phyloP scores from a whole-genome alignment of 202 grass and related monocot genomes.

The Setaria viridis region DNA sequence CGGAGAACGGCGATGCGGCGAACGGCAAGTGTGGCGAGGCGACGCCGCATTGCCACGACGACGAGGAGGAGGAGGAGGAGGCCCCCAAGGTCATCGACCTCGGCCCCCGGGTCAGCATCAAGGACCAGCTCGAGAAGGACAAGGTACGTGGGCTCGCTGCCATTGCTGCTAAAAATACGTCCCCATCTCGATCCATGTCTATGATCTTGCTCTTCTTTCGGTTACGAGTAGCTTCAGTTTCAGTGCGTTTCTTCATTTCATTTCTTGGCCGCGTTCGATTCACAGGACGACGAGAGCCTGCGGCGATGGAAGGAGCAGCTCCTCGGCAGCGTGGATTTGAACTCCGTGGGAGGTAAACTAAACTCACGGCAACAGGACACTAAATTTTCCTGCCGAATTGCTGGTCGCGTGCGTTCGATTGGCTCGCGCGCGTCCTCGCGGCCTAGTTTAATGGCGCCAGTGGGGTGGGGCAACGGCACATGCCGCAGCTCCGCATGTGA shows the following conservation, averaged over 20 bases:
- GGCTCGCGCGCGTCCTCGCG: constrained; percentile 24
- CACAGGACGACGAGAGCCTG: constrained; percentile 93
- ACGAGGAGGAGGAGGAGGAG: constrained; percentile 74
- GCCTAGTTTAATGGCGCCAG: constrained; percentile 43
- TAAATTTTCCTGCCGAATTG: not conserved
- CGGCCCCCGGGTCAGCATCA: constrained; percentile 92
- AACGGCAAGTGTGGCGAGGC: constrained; percentile 59
- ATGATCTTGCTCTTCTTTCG: not conserved
- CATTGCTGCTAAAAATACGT: not conserved
- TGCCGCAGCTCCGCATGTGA: constrained; percentile 46
- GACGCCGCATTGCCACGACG: constrained; percentile 49
- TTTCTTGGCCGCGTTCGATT: not conserved
- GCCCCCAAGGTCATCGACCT: constrained; percentile 71
- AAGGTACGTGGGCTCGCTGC: constrained; percentile 46
- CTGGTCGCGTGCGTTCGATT: constrained; percentile 7
- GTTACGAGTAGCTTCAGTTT: not conserved
- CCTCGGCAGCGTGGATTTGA: constrained; percentile 90
- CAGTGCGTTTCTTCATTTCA: not conserved
- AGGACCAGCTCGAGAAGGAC: constrained; percentile 97
- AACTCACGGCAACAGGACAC: not conserved
- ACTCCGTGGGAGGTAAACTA: constrained; percentile 90
- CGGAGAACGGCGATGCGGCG: constrained; percentile 14
- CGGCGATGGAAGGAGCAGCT: constrained; percentile 99
- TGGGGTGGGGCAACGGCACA: constrained; percentile 36
- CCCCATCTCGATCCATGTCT: not conserved